Percentiles rank a stretch among this genome's conserved stretches.
Evolutionary conservation across 306 rosid genomes (phyloP).

Genomic region (Cicer bijugum): DNA sequence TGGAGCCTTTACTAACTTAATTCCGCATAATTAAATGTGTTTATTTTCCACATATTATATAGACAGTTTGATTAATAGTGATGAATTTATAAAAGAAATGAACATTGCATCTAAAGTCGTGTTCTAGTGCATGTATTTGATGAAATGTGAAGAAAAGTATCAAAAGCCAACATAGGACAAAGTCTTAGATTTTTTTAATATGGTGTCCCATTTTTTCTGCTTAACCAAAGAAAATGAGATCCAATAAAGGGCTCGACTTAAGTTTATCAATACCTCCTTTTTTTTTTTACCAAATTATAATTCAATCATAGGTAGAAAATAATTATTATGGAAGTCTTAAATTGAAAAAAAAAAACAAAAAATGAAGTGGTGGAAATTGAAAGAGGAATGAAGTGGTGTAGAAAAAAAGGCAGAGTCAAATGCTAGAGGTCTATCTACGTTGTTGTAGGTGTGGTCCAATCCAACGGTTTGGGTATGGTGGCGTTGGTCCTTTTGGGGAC

Average conservation of each 20-base stretch:
- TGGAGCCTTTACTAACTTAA: neutral
- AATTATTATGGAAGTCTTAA: no score
- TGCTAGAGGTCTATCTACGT: neutral
- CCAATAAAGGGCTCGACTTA: no score
- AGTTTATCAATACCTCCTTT: no score
- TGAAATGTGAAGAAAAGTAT: neutral
- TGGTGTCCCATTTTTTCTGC: no score
- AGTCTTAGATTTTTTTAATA: neutral
- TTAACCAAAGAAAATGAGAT: no score
- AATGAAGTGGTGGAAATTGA: slow-evolving; percentile 10
- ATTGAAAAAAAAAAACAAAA: no score
- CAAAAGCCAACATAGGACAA: neutral
- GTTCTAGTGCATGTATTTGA: neutral
- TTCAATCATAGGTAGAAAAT: no score
- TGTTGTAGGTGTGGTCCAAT: neutral
- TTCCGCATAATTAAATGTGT: neutral
- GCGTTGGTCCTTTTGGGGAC: slow-evolving; percentile 18
- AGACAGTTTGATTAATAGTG: neutral
- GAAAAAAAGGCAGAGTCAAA: slow-evolving; percentile 32
- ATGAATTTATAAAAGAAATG: neutral
- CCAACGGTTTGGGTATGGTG: slow-evolving; percentile 27
- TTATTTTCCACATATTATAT: neutral
- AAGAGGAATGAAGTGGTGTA: slow-evolving; percentile 5
- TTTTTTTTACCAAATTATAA: no score
- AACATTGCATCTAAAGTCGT: neutral